These are phyloP conservation scores for Ceratocystiopsis minuta DNA, from an alignment of 2,329 filamentous ascomycete genomes.

Conservation along the genomic window DNA sequence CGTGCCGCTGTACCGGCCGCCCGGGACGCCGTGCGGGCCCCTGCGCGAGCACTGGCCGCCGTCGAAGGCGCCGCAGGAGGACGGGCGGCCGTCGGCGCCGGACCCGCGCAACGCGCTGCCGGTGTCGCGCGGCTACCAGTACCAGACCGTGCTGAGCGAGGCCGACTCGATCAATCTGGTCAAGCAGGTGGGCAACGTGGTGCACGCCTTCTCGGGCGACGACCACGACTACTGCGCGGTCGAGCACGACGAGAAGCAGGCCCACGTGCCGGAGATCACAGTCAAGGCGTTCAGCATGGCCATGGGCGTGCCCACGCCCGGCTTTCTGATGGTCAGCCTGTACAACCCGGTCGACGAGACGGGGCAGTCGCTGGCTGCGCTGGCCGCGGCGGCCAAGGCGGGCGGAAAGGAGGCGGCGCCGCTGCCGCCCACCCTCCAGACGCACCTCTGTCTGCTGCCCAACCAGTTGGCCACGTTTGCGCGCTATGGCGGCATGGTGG, in stretches of 20 bases:
- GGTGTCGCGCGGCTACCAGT: slow-evolving; percentile 72
- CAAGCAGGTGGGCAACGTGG: slow-evolving; percentile 61
- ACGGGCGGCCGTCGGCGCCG: slow-evolving; percentile 23
- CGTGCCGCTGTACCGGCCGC: slow-evolving; percentile 68
- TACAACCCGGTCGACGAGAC: slow-evolving; percentile 70
- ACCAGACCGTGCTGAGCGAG: slow-evolving; percentile 79
- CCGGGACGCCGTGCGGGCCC: slow-evolving; percentile 75
- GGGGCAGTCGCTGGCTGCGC: slow-evolving; percentile 27
- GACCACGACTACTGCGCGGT: slow-evolving; percentile 97
- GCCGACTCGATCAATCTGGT: slow-evolving; percentile 60
- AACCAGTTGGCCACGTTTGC: slow-evolving; percentile 76
- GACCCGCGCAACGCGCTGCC: slow-evolving; percentile 65
- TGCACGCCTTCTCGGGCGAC: slow-evolving; percentile 82
- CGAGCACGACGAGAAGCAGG: slow-evolving; percentile 52
- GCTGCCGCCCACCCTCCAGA: slow-evolving; percentile 48
- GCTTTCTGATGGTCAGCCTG: slow-evolving; percentile 73
- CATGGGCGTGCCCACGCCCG: slow-evolving; percentile 81
- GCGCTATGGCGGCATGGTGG: slow-evolving; percentile 50
- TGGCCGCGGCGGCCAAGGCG: slow-evolving; percentile 14
- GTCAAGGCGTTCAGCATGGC: slow-evolving; percentile 93
- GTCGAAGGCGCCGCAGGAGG: slow-evolving; percentile 29
- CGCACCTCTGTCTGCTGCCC: slow-evolving; percentile 76
- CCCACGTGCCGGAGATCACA: slow-evolving; percentile 62
- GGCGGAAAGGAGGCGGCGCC: neutral
- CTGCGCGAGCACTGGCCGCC: slow-evolving; percentile 71